Evolutionary conservation across 2,329 filamentous ascomycete species (phyloP), one percentile per base, ranked within the genome.

Genomic region (Talaromyces sp.): DNA sequence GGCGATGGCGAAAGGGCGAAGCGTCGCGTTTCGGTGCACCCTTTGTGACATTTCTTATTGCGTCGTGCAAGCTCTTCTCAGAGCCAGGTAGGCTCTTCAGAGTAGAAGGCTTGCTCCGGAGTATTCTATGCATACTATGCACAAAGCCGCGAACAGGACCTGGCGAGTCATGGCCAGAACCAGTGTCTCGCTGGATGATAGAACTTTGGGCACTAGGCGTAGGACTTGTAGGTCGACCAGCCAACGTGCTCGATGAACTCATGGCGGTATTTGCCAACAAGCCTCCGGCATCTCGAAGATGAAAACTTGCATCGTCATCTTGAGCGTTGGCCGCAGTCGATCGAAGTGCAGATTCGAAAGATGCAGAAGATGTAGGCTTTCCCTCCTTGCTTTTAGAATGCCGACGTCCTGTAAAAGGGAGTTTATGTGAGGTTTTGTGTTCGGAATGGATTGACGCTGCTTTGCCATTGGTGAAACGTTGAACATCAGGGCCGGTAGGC

Each of bases 211-310:
- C 82, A 76, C 91, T 95, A 8, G 93, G 90, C 0, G 92, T 91
- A 31, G 93, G 92, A 76, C 93, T 96, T 67, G 90, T 86, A 13
- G 91, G 88, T 69, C 93, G 89, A n/a, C 67, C 65, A 74, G 83
- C 78, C 41, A 85, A 76, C 24, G 76, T 81, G 7, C 79, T 79
- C 14, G 79, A 39, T 11, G 64, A 67, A 58, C 68, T 69, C 62
- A 66, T 66, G 31, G 68, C 67, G 22, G 69, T 67, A 24, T 66
- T 64, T 45, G 63, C 35, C 43, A 68, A 49, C n/a, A 67, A 50
- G 11, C 65, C 63, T 43, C 60, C 56, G 35, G 60, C 72, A 66
- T 89, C 88, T 74, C 85, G 87, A 73, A 79, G 79, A 65, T 77
- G 81, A 33, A 82, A 74, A 70, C 81, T 86, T 70, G 81, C 79